Conservation (phyloP, 2,329 filamentous ascomycete species). For the Dactylonectria estremocensis region DNA sequence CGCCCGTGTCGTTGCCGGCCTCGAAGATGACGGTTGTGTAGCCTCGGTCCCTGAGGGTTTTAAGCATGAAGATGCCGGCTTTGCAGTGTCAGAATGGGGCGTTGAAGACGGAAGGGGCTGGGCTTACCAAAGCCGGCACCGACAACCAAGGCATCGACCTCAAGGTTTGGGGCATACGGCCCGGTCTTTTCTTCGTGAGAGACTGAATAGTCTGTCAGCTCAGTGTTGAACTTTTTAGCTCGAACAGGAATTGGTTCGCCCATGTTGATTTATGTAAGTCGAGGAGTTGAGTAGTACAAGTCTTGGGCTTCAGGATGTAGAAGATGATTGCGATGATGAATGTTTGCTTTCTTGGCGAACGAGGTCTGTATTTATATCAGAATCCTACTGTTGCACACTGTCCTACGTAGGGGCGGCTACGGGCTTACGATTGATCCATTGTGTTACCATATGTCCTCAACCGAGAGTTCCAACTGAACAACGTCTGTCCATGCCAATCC, state of each 20-base stretch:
- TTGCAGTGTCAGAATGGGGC: neutral
- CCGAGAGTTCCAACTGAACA: neutral
- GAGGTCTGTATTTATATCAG: neutral
- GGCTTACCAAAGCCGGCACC: constrained; percentile 61
- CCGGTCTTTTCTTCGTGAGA: constrained; percentile 51
- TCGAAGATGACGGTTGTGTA: constrained; percentile 66
- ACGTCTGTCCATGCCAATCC: neutral
- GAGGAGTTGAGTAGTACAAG: neutral
- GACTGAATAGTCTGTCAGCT: constrained; percentile 57
- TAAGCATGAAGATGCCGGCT: constrained; percentile 66
- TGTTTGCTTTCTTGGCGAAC: neutral
- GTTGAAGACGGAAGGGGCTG: neutral
- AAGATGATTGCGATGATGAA: constrained; percentile 2
- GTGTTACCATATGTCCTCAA: neutral
- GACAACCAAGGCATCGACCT: constrained; percentile 62
- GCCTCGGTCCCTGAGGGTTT: constrained; percentile 66
- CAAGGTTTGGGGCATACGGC: constrained; percentile 59
- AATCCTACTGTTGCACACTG: neutral
- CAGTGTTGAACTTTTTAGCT: constrained; percentile 59
- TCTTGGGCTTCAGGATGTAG: neutral
- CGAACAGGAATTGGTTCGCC: constrained; percentile 38
- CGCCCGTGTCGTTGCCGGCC: constrained; percentile 65
- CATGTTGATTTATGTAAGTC: constrained; percentile 29
- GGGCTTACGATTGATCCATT: neutral
- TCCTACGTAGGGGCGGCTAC: neutral